Evolutionary conservation across 176 grass and related monocot genomes (phyloP).

Genomic region (Alloteropsis semialata): DNA sequence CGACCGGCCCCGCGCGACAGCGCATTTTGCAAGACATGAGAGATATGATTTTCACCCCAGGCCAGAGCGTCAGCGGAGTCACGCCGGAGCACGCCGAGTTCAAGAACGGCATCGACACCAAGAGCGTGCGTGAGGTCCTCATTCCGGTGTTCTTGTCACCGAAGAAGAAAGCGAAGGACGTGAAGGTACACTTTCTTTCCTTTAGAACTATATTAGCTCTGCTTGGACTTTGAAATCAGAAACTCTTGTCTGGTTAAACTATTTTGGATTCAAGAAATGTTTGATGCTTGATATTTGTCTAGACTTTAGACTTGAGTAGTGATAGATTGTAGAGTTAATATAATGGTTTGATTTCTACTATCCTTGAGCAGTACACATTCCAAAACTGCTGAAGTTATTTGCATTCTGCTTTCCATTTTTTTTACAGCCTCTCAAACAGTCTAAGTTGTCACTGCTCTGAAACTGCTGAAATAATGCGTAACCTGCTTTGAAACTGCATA

Average conservation of each 20-base stretch:
- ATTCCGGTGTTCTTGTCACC: neutral
- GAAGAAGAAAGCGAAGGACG: neutral
- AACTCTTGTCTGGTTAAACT: neutral
- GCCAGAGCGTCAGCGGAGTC: neutral
- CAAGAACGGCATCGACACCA: neutral
- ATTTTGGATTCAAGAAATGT: no score
- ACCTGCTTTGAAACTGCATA: neutral
- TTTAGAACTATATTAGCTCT: neutral
- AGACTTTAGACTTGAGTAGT: no score
- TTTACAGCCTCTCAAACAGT: no score
- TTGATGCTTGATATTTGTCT: no score
- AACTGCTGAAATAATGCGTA: no score
- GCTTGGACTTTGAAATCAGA: neutral
- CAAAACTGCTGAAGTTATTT: no score
- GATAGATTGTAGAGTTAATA: no score
- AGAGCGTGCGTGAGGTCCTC: neutral
- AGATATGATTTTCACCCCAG: neutral
- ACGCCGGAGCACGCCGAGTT: neutral
- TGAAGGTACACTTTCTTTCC: neutral
- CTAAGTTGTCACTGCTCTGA: no score
- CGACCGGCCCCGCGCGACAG: neutral
- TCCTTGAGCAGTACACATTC: no score
- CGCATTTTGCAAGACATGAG: neutral
- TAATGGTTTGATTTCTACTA: no score
- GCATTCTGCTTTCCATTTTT: no score